Evolutionary conservation across 176 grass and related monocot species (phyloP), one percentile per base, ranked within the genome.

Genomic region (Carex pumila): DNA sequence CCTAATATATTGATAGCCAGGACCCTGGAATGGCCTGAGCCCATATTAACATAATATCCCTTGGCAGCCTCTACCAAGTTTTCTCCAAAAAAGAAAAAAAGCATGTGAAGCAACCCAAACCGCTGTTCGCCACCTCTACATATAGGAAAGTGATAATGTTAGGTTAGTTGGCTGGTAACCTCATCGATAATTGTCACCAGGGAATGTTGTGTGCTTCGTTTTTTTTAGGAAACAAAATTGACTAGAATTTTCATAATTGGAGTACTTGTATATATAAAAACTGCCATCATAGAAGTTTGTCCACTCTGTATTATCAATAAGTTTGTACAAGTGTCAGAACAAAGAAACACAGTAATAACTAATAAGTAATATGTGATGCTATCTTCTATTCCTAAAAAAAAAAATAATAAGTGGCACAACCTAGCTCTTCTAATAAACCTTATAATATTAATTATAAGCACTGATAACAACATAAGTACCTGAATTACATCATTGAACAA

Each of bases 251-350:
- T n/a, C 71, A 30, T 29, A 67, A 15, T 17, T 67, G 31, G 4
- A 34, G 12, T 67, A 67, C 7, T 67, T 67, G 65, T 5, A 36
- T 36, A 67, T 15, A 36, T 62, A 12, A 14, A 36, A 14, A 36
- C 31, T 67, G 13, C 30, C 10, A 8, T 74, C 18, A 29, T 74
- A 0, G 0, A 74, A 74, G 70, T 74, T 74, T 93, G 91, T 71
- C 89, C 88, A 85, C 89, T 90, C 95, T 98, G 82, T 61, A 68
- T 84, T 87, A 85, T 4, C 61, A 88, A 82, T 62, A 88, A 71
- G 82, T 72, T 66, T 81, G 57, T n/a, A 81, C 17, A 36, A 36
- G 18, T 81, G 36, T 64, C 60, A 21, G 43, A 47, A 73, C 41
- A 25, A 73, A 49, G 43, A 60, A 60, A 79, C 59, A 59, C 15